Evolutionary conservation across 1,284 basidiomycete species (phyloP).

Genomic region (Microbotryum scabiosae): DNA sequence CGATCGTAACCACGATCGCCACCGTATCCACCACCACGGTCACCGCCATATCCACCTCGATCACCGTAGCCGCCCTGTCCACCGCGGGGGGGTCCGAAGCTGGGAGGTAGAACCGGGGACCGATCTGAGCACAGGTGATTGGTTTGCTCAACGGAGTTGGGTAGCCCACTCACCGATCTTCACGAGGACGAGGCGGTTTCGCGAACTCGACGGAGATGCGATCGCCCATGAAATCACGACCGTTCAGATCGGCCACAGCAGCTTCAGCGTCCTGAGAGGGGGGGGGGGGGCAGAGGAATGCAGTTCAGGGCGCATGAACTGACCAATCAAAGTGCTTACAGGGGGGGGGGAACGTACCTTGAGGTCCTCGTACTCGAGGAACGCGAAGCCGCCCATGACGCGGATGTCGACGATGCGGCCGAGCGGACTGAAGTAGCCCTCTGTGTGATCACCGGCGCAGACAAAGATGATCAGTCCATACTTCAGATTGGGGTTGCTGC

Average conservation of each 20-base stretch:
- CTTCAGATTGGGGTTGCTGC: no score
- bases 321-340: background rate
- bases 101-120: no score
- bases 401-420: slow-evolving; percentile 81
- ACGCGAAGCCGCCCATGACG: slow-evolving; percentile 88
- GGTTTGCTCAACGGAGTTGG: no score
- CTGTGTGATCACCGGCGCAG: background rate
- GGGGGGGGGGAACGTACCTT: slow-evolving; percentile 57
- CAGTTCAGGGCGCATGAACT: no score
- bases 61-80: slow-evolving; percentile 7
- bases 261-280: slow-evolving; percentile 94
- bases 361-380: slow-evolving; percentile 81
- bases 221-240: slow-evolving; percentile 76
- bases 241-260: slow-evolving; percentile 73
- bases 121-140: no score
- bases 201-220: slow-evolving; percentile 42
- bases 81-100: slow-evolving; percentile 40
- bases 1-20: slow-evolving; percentile 11
- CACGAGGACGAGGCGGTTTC: slow-evolving; percentile 30
- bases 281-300: no score
- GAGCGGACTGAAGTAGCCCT: slow-evolving; percentile 50
- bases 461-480: background rate
- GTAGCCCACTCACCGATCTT: slow-evolving; percentile 16
- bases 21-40: slow-evolving; percentile 9
- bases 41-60: slow-evolving; percentile 14